A percentile compares a stretch with the other conserved stretches of the same genome.
Evolutionary conservation across 2,329 filamentous ascomycete genomes (phyloP).

Genomic region (Ophiosphaerella narmari): DNA sequence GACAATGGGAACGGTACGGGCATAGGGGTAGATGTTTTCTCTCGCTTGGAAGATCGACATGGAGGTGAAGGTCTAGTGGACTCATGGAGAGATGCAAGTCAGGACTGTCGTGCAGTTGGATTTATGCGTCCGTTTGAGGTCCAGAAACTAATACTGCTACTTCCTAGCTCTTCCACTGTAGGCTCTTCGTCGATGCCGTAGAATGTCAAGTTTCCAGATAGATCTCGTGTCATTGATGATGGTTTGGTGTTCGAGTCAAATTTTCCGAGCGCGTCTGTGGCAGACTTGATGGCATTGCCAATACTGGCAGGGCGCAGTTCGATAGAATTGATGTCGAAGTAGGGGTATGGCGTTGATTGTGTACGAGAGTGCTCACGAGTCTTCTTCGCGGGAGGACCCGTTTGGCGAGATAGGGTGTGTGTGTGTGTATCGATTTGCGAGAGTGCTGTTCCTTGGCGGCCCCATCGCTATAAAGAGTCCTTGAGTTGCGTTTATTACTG

Average conservation of each 20-base stretch:
- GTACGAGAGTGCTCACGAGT: conserved; percentile 24
- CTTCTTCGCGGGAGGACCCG: conserved; percentile 16
- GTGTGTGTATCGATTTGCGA: conserved; percentile 28
- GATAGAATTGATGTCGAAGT: conserved; percentile 23
- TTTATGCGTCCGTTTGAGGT: conserved; percentile 14
- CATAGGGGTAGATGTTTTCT: conserved; percentile 1
- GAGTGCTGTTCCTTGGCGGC: conserved; percentile 30
- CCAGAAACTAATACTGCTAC: conserved; percentile 21
- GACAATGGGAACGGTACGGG: background rate
- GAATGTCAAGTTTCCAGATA: conserved; percentile 25
- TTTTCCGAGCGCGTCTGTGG: conserved; percentile 1
- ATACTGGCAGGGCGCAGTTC: conserved; percentile 9
- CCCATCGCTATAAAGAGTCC: conserved; percentile 8
- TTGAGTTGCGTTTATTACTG: background rate
- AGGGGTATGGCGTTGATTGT: conserved; percentile 37
- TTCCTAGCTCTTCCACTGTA: conserved; percentile 19
- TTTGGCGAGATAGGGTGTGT: conserved; percentile 25
- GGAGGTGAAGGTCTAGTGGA: conserved; percentile 1
- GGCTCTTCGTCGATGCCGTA: conserved; percentile 28
- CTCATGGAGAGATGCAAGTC: conserved; percentile 10
- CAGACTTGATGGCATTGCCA: conserved; percentile 7
- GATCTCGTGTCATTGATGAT: conserved; percentile 17
- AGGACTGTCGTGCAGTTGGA: conserved; percentile 4
- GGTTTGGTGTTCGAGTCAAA: conserved; percentile 5
- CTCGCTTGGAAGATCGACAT: conserved; percentile 3